Evolutionary conservation across 2,329 filamentous ascomycete species (phyloP).

Genomic region (Botrytis deweyae): DNA sequence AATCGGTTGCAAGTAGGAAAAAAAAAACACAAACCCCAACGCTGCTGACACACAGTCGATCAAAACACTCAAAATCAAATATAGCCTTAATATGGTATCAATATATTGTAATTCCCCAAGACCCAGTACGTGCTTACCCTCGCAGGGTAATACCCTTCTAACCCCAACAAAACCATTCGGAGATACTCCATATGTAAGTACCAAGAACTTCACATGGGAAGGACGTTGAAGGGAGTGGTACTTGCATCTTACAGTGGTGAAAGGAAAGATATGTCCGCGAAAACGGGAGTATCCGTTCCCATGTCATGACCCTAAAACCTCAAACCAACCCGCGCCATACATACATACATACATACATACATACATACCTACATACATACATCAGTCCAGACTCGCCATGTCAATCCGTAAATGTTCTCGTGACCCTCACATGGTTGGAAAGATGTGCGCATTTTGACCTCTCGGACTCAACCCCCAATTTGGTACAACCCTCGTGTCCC

Average conservation of each 20-base stretch:
- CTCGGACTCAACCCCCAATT: slow-evolving; percentile 25
- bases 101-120: slow-evolving; percentile 16
- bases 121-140: slow-evolving; percentile 9
- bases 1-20: neutral
- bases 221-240: slow-evolving; percentile 17
- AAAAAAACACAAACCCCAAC: neutral
- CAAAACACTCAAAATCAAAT: slow-evolving; percentile 11
- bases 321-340: slow-evolving; percentile 13
- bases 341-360: neutral
- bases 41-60: slow-evolving; percentile 8
- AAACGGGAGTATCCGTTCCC: slow-evolving; percentile 34
- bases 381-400: slow-evolving; percentile 22
- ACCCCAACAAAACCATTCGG: neutral
- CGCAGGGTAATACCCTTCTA: slow-evolving; percentile 5
- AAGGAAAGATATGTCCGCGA: slow-evolving; percentile 22
- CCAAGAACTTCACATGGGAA: slow-evolving; percentile 18
- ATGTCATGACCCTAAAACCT: slow-evolving; percentile 15
- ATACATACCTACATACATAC: neutral
- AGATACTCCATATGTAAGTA: slow-evolving; percentile 2
- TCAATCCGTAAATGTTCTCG: slow-evolving; percentile 29
- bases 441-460: slow-evolving; percentile 17
- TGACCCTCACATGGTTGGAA: slow-evolving; percentile 34
- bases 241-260: slow-evolving; percentile 17
- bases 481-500: slow-evolving; percentile 36
- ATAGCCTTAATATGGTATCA: slow-evolving; percentile 21